These are phyloP conservation scores for Psilocybe mexicana DNA, from an alignment of 1,284 basidiomycete genomes.

Conservation along the genomic window DNA sequence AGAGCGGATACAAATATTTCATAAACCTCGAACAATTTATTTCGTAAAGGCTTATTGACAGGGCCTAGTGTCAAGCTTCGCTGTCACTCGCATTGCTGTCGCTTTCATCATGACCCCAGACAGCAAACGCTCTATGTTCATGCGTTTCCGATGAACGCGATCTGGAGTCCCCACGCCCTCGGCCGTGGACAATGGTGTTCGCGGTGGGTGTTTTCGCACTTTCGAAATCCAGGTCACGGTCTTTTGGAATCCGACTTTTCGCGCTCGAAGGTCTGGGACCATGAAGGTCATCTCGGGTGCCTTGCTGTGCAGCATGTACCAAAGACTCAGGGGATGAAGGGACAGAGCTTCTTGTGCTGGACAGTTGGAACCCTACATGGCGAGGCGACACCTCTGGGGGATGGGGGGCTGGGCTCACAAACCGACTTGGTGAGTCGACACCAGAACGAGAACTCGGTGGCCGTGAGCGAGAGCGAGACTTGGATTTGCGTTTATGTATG, in stretches of 20 bases:
- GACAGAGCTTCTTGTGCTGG: slow-evolving; percentile 24
- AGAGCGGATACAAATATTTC: not conserved
- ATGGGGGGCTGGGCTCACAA: slow-evolving; percentile 62
- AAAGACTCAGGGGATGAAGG: slow-evolving; percentile 40
- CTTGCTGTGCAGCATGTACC: slow-evolving; percentile 31
- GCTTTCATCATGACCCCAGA: slow-evolving; percentile 86
- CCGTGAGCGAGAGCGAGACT: slow-evolving; percentile 46
- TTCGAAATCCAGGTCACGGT: slow-evolving; percentile 56
- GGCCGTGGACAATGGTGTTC: slow-evolving; percentile 34
- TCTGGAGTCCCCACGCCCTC: slow-evolving; percentile 38
- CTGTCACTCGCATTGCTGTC: slow-evolving; percentile 80
- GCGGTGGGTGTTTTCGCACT: slow-evolving; percentile 62
- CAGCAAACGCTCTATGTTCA: slow-evolving; percentile 69
- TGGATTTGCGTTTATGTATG: slow-evolving; percentile 31
- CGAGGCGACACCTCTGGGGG: slow-evolving; percentile 54
- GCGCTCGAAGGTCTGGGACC: slow-evolving; percentile 49
- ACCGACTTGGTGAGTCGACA: slow-evolving; percentile 78
- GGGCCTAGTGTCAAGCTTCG: slow-evolving; percentile 35
- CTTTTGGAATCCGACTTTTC: slow-evolving; percentile 58
- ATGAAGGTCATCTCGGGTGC: slow-evolving; percentile 35
- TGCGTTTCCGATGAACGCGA: slow-evolving; percentile 42
- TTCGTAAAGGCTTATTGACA: not conserved
- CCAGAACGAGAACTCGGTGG: slow-evolving; percentile 48
- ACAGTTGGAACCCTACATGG: slow-evolving; percentile 51
- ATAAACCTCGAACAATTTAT: not conserved